Base-by-base conservation (phyloP, 2,329 filamentous ascomycete species). In the Didymella pomorum region DNA sequence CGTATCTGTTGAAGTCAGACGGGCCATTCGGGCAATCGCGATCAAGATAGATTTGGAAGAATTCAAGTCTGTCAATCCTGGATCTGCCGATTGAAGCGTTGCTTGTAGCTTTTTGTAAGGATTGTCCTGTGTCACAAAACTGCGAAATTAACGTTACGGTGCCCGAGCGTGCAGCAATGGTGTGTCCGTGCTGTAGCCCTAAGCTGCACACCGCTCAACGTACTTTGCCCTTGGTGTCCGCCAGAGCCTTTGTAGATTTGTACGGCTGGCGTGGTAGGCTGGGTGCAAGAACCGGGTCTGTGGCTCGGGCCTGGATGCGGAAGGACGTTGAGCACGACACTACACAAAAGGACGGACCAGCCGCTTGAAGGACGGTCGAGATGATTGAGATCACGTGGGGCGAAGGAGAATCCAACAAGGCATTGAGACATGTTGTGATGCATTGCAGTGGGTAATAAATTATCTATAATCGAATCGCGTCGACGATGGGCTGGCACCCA, bases 121-220 rank as follows among this genome's bases (percentile, higher is more conserved):
- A 31, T 31, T 18, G 20, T 28, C 25, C 49, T 29, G 39, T 25
- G 25, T 14, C 35, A 52, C 37, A 31, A 43, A 28, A n/a, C 23
- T 48, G 35, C 16, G 20, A 41, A 26, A 41, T 23, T n/a, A 9
- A 48, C 14, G 26, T 48, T 35, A 52, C 35, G 18, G 42, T 46
- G 33, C 28, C 43, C 12, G 37, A 44, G 48, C 43, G 14, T 57
- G 37, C 37, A 42, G 23, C 35, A 35, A 2, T 7, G 14, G 16
- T 35, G 31, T 50, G 54, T 37, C 14, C 21, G 23, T 58, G 49
- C 37, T 52, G 43, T 58, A 28, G 28, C 35, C 23, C 14, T 20
- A 20, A 26, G 41, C 47, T 51, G 54, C 54, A 37, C 42, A 48
- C 33, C 35, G 20, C 45, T 45, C 41, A 45, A 39, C 46, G 21